Conservation (phyloP, 441 rosid species). For the Euphorbia corollata region DNA sequence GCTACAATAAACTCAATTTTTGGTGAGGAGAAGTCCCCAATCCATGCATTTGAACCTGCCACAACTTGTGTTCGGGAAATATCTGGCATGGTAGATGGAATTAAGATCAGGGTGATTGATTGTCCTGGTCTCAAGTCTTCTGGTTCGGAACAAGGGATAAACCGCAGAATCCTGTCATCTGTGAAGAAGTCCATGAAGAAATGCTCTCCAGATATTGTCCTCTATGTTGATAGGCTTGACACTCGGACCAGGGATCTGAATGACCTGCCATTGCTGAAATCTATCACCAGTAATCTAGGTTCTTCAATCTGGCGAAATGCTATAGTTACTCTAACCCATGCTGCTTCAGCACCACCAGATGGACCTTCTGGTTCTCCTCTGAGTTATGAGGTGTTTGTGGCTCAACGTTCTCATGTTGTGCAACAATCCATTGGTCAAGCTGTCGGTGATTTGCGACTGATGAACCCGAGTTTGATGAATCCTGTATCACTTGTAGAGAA, state of each 20-base stretch:
- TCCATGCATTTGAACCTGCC: conserved; percentile 71
- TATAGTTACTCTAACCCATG: conserved; percentile 78
- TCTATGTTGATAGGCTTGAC: conserved; percentile 83
- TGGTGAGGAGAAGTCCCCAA: conserved; percentile 53
- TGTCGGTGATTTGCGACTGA: conserved; percentile 75
- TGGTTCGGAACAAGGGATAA: conserved; percentile 62
- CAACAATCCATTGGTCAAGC: conserved; percentile 92
- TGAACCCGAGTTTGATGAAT: conserved; percentile 81
- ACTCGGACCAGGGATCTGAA: conserved; percentile 70
- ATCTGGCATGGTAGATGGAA: conserved; percentile 60
- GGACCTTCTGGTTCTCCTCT: conserved; percentile 86
- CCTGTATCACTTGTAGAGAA: conserved; percentile 90
- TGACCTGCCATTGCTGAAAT: conserved; percentile 63
- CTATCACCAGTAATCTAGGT: conserved; percentile 60
- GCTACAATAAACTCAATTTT: conserved; percentile 83
- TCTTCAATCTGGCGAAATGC: conserved; percentile 80
- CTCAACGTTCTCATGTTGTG: conserved; percentile 86
- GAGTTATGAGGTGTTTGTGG: conserved; percentile 80
- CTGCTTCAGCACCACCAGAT: conserved; percentile 92
- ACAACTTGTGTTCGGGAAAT: conserved; percentile 62
- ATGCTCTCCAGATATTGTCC: conserved; percentile 77
- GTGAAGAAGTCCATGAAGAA: conserved; percentile 57
- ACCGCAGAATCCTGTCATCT: conserved; percentile 54
- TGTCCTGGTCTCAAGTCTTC: conserved; percentile 78
- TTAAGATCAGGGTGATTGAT: conserved; percentile 62